These are phyloP conservation scores for Mycena crocata DNA, from an alignment of 768 basidiomycete species.

Conservation along the genomic window DNA sequence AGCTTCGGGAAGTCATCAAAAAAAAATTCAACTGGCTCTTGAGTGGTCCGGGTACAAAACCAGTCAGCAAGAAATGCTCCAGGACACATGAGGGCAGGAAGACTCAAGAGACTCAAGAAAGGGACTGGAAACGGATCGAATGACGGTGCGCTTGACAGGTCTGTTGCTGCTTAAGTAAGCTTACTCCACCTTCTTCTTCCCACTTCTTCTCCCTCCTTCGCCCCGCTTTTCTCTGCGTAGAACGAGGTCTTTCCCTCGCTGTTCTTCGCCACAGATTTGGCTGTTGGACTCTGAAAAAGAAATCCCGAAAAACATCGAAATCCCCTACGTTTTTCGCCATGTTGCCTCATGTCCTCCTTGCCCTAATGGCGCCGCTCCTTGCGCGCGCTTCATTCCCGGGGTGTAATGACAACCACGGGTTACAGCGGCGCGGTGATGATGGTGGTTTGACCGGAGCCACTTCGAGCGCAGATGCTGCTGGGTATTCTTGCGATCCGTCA, in stretches of 20 bases:
- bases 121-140: not conserved
- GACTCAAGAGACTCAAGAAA: not conserved
- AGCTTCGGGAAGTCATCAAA: too few species aligned
- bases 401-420: too few species aligned
- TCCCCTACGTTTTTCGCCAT: slow-evolving; percentile 15
- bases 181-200: not conserved
- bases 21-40: too few species aligned
- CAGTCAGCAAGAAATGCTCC: too few species aligned
- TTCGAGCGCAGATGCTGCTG: slow-evolving; percentile 63
- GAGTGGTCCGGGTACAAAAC: too few species aligned
- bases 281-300: not conserved
- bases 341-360: slow-evolving; percentile 40
- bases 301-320: not conserved
- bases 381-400: too few species aligned
- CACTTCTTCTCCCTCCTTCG: not conserved
- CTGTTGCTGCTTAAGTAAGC: too few species aligned
- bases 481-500: slow-evolving; percentile 76
- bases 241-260: not conserved
- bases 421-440: slow-evolving; percentile 45
- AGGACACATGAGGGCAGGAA: too few species aligned
- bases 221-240: not conserved
- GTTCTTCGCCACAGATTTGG: not conserved
- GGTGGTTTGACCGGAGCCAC: slow-evolving; percentile 66
- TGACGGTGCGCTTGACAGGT: not conserved
- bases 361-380: slow-evolving; percentile 46